Evolutionary conservation across 2,329 filamentous ascomycete species (phyloP).

Genomic region (Diaporthe nobilis): DNA sequence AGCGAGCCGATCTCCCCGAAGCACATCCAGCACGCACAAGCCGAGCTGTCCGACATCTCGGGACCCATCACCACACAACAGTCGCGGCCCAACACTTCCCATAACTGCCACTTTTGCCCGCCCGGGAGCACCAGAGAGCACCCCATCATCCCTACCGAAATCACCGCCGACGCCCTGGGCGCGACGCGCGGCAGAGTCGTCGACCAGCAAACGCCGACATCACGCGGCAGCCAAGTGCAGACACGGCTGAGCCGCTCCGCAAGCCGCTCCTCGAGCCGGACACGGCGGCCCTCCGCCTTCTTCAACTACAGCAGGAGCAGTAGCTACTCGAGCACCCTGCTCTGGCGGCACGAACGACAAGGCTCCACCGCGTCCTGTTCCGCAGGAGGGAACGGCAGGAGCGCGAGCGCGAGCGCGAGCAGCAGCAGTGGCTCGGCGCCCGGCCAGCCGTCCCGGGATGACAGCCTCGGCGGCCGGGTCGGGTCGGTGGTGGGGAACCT

Average conservation of each 20-base stretch:
- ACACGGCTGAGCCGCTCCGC: neutral
- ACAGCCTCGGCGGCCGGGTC: neutral
- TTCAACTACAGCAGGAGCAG: slow-evolving; percentile 29
- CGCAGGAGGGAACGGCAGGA: neutral
- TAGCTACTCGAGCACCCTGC: slow-evolving; percentile 22
- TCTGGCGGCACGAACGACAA: slow-evolving; percentile 20
- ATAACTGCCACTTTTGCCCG: slow-evolving; percentile 23
- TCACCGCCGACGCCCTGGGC: neutral
- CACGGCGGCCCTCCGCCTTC: neutral
- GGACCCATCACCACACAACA: neutral
- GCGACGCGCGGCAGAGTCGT: slow-evolving; percentile 14
- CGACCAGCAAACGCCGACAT: neutral
- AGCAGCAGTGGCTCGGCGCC: too few relatives aligned
- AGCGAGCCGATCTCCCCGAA: slow-evolving; percentile 31
- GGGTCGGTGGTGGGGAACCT: slow-evolving; percentile 25
- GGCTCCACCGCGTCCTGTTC: too few relatives aligned
- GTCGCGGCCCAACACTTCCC: neutral
- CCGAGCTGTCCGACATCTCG: neutral
- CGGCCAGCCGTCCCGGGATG: neutral
- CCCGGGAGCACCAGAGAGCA: neutral
- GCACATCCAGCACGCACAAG: neutral
- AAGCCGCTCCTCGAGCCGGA: neutral
- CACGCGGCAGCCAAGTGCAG: neutral
- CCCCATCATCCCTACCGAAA: neutral
- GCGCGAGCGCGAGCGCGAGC: neutral